Base-by-base conservation (phyloP, 129 eudicot genomes). In the Centella asiatica region DNA sequence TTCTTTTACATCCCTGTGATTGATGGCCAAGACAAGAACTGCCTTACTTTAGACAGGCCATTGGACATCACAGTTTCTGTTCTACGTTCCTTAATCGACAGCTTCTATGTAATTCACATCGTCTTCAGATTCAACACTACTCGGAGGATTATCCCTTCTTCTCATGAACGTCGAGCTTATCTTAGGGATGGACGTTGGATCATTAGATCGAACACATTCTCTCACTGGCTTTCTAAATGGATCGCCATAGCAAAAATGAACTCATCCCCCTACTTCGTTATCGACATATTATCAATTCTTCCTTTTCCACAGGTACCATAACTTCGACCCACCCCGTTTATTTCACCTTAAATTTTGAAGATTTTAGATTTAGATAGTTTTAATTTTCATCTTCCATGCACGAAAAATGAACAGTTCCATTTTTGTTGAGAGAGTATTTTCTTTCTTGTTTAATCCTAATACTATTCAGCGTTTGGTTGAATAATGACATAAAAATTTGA, bases 251-350 rank as follows among this genome's bases (percentile, higher is more conserved):
- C 95, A 17, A 81, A 75, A 60, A 65, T 80, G 55, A 86, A 90
- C 77, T 26, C 83, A 31, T 64, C 63, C 54, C 67, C 87, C 56
- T 81, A 83, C 83, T 86, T 90, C 79, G 37, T 80, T 20, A 14
- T 90, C 0, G 97, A 90, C 66, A 28, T 86, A 51, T 65, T 86
- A 32, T 71, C 97, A 10, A 65, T 90, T 70, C 89, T 90, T 57
- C 97, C 97, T 4, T 66, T 90, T 59, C 97, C 97, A 52, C 97
- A 90, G 95, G 96, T 88, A 77, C n/a, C n/a, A n/a, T n/a, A n/a
- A n/a, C n/a, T n/a, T n/a, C n/a, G n/a, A n/a, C n/a, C n/a, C n/a
- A n/a, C n/a, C n/a, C n/a, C n/a, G n/a, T n/a, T n/a, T n/a, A n/a
- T n/a, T n/a, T n/a, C n/a, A n/a, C n/a, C n/a, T n/a, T n/a, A n/a